Evolutionary conservation across 768 basidiomycete species (phyloP).

Genomic region (Suillus brevipes): DNA sequence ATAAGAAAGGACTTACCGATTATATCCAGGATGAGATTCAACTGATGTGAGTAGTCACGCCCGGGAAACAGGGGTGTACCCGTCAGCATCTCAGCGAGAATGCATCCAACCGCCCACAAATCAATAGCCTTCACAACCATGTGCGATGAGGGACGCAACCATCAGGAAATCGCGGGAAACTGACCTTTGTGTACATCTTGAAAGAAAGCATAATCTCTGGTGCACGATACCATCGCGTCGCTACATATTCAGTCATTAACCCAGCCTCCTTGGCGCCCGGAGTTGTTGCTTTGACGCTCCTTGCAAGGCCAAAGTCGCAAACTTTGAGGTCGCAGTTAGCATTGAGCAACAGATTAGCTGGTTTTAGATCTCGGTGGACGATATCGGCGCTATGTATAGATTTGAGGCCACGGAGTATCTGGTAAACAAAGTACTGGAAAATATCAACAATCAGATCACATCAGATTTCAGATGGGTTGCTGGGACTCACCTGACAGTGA

Average conservation of each 20-base stretch:
- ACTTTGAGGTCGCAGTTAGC: constrained; percentile 89
- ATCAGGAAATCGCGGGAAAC: constrained; percentile 12
- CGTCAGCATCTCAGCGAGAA: constrained; percentile 79
- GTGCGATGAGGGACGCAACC: constrained; percentile 9
- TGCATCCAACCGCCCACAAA: constrained; percentile 74
- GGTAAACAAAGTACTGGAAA: constrained; percentile 73
- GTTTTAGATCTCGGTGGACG: constrained; percentile 77
- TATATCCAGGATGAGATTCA: constrained; percentile 85
- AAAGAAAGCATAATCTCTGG: constrained; percentile 95
- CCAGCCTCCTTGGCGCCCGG: constrained; percentile 62
- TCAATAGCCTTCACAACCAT: constrained; percentile 54
- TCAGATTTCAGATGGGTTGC: not conserved
- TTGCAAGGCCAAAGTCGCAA: constrained; percentile 85
- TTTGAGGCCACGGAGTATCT: constrained; percentile 84
- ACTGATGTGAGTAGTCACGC: constrained; percentile 83
- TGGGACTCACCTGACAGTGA: constrained; percentile 65
- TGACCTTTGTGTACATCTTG: constrained; percentile 81
- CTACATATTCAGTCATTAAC: constrained; percentile 83
- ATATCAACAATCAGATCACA: not conserved
- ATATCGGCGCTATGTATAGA: constrained; percentile 88
- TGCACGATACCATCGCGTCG: constrained; percentile 91
- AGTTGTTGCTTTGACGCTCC: constrained; percentile 56
- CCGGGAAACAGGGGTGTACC: constrained; percentile 87
- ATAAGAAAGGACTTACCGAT: constrained; percentile 49
- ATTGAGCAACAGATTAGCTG: constrained; percentile 85